Percentiles rank a stretch among this genome's conserved stretches.
These are phyloP conservation scores for Geotrichum europaeum DNA, from an alignment of 1,139 yeast genomes.

Conservation along the genomic window DNA sequence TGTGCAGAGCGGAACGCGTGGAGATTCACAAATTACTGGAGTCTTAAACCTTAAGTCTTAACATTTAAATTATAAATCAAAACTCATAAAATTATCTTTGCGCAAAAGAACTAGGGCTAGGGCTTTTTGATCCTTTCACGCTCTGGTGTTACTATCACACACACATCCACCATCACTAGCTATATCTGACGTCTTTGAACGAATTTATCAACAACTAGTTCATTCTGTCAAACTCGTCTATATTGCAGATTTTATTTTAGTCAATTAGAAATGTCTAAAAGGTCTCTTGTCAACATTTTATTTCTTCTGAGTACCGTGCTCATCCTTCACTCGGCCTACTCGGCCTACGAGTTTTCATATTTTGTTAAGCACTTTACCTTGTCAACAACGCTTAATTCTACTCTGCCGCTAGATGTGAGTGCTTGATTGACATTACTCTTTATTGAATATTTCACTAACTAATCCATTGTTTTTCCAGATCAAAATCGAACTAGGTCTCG, in stretches of 20 bases:
- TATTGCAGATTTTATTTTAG: not conserved
- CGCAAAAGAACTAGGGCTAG: not conserved
- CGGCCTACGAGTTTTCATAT: constrained; percentile 34
- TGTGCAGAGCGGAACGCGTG: no score
- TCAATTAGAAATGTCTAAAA: not conserved
- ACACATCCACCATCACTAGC: not conserved
- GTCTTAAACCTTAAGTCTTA: not conserved
- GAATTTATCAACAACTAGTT: no score
- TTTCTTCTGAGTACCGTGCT: constrained; percentile 16
- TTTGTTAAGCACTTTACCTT: constrained; percentile 26
- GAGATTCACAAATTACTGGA: no score
- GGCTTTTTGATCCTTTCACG: not conserved
- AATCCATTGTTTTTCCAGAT: constrained; percentile 24
- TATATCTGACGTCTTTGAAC: not conserved
- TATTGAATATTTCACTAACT: not conserved
- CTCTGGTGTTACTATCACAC: not conserved
- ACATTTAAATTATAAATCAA: no score
- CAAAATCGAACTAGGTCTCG: constrained; percentile 32
- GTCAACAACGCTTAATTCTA: constrained; percentile 19
- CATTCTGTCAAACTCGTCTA: not conserved
- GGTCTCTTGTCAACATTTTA: not conserved
- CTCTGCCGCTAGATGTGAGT: constrained; percentile 31
- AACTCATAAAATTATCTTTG: not conserved
- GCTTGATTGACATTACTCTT: not conserved
- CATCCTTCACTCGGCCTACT: constrained; percentile 33